Evolutionary conservation across 2,329 filamentous ascomycete species (phyloP), one percentile per base, ranked within the genome.

Genomic region (Trematosphaeria pertusa): DNA sequence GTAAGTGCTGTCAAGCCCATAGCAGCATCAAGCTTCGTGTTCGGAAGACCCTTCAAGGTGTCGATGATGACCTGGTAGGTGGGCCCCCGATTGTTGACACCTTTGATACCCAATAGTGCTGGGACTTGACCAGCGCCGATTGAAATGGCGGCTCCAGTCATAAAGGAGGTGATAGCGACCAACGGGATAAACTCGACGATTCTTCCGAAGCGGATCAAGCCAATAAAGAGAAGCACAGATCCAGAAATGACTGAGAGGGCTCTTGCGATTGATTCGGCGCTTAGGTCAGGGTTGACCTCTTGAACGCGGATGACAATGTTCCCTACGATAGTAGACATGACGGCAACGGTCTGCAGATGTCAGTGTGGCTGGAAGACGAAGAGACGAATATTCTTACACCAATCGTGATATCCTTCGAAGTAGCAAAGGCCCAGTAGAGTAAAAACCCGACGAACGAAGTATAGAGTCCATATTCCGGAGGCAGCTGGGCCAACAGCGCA

Each of bases 341-440:
- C 94, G 28, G 94, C 94, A 37, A 97, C 94, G 22, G 93, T 93
- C 86, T 90, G 24, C 53, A 30, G 56, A 32, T 19, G 28, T 48
- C 18, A 53, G 24, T 28, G 7, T 28, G 8, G 24, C 8, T 7
- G 24, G 24, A 28, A 28, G 24, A 28, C 7, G 8, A 28, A 28
- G n/a, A n/a, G n/a, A n/a, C n/a, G n/a, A n/a, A n/a, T n/a, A 19
- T 33, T 81, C 86, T 73, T 79, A 89, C 87, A n/a, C 93, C 93
- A 46, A 97, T 97, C 8, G 93, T 97, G 65, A 99, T 97, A 72
- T 99, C 93, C 70, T 97, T 99, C 11, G 93, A 97, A 0, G 94
- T 99, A 24, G 92, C 94, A 65, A 97, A 97, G 67, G 97, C 88
- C 93, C 93, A 97, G 74, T 99, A 99, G 51, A 96, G 81, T 53